phyloP scores from a whole-genome alignment of 345 rosid genomes.

The Viola odorata region DNA sequence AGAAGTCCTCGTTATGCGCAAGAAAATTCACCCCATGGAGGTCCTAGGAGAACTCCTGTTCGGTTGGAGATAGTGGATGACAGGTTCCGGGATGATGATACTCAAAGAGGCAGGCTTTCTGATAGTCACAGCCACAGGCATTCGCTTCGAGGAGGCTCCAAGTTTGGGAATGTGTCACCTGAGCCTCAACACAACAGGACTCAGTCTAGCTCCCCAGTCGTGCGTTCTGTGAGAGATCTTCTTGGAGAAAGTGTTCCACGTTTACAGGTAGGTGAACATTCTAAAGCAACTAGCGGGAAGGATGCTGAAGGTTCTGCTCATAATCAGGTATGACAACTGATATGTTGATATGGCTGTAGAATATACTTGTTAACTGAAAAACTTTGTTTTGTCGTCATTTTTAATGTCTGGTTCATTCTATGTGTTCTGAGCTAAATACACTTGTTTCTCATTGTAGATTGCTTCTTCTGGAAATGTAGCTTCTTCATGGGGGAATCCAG shows the following conservation, averaged over 20 bases:
- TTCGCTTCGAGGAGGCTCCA: slow-evolving; percentile 31
- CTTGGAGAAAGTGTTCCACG: slow-evolving; percentile 23
- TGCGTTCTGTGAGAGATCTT: slow-evolving; percentile 32
- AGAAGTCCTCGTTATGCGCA: slow-evolving; percentile 42
- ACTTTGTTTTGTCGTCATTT: no score
- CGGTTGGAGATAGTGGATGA: slow-evolving; percentile 85
- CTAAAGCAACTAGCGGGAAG: slow-evolving; percentile 24
- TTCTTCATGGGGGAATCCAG: slow-evolving; percentile 11
- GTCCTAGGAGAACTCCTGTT: slow-evolving; percentile 43
- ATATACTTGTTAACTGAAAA: no score
- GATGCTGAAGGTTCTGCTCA: slow-evolving; percentile 18
- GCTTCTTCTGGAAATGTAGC: slow-evolving; percentile 16
- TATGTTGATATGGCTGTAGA: not conserved
- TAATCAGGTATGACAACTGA: slow-evolving; percentile 21
- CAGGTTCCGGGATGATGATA: slow-evolving; percentile 53
- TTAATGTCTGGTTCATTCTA: no score
- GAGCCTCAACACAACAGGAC: slow-evolving; percentile 30
- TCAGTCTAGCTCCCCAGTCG: slow-evolving; percentile 23
- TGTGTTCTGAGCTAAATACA: no score
- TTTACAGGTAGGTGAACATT: slow-evolving; percentile 20
- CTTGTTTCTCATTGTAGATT: slow-evolving; percentile 32
- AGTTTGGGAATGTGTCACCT: slow-evolving; percentile 39
- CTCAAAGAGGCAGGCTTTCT: slow-evolving; percentile 31
- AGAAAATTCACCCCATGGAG: slow-evolving; percentile 44
- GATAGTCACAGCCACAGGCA: slow-evolving; percentile 18